Conservation (phyloP, 2,329 filamentous ascomycete species). For the Tolypocladium endophyticum region DNA sequence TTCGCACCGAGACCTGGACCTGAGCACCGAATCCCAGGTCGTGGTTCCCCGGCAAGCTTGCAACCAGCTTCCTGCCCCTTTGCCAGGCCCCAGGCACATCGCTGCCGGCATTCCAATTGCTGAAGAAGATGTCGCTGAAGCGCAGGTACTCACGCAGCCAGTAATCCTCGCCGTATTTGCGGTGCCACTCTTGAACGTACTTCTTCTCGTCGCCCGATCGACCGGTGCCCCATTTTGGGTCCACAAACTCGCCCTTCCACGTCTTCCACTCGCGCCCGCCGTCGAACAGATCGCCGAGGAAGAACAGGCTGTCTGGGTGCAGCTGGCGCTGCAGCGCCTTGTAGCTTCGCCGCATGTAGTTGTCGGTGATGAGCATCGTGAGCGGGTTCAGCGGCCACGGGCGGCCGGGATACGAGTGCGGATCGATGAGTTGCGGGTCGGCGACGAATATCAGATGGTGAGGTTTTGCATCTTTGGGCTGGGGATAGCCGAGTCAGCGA, state of each 20-base stretch:
- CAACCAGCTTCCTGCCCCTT: constrained; percentile 65
- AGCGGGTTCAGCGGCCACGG: constrained; percentile 47
- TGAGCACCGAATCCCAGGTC: constrained; percentile 85
- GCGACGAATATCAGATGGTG: constrained; percentile 79
- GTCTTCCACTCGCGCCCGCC: constrained; percentile 94
- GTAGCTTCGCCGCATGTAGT: constrained; percentile 79
- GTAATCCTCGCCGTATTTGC: constrained; percentile 66
- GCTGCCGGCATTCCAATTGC: constrained; percentile 52
- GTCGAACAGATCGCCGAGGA: constrained; percentile 91
- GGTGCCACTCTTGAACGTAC: constrained; percentile 56
- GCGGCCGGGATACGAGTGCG: constrained; percentile 86
- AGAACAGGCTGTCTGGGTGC: constrained; percentile 79
- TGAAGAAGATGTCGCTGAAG: constrained; percentile 78
- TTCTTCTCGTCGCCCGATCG: constrained; percentile 41
- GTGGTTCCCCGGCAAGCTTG: constrained; percentile 86
- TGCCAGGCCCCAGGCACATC: constrained; percentile 44
- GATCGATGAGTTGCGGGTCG: constrained; percentile 86
- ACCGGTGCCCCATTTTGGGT: constrained; percentile 46
- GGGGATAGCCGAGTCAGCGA: constrained; percentile 3
- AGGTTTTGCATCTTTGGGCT: constrained; percentile 70
- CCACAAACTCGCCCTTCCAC: constrained; percentile 44
- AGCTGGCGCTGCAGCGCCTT: constrained; percentile 64
- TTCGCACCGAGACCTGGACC: constrained; percentile 67
- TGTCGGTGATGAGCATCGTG: constrained; percentile 62
- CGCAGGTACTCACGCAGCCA: constrained; percentile 82